Percentiles rank a stretch among this genome's conserved stretches.
Conservation (phyloP, 768 basidiomycete species). For the Royoungia palumana region DNA sequence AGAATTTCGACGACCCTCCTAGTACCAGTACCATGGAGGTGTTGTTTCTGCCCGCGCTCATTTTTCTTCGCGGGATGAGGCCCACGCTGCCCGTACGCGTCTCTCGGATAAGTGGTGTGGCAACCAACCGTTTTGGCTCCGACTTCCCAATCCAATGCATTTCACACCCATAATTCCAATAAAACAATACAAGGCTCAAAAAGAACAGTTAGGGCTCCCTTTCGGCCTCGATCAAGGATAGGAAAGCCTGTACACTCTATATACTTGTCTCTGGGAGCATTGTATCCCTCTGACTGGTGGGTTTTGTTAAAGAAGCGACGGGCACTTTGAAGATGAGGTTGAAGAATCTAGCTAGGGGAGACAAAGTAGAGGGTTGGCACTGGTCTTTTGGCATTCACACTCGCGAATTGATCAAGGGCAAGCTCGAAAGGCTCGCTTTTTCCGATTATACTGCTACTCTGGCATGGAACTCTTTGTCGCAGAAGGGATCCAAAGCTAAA, state of each 20-base stretch:
- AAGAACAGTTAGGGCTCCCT: constrained; percentile 44
- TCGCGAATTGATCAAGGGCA: constrained; percentile 42
- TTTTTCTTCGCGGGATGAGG: constrained; percentile 44
- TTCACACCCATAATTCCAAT: constrained; percentile 44
- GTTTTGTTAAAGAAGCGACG: constrained; percentile 45
- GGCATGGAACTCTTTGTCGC: too few relatives aligned
- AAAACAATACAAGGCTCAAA: constrained; percentile 48
- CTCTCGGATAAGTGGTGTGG: constrained; percentile 32
- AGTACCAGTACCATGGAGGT: constrained; percentile 20
- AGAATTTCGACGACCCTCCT: constrained; percentile 17
- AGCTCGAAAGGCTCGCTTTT: constrained; percentile 51
- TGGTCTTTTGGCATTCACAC: constrained; percentile 38
- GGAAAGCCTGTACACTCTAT: constrained; percentile 31
- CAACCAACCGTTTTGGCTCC: constrained; percentile 32
- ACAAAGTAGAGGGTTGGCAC: constrained; percentile 52
- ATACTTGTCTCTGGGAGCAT: constrained; percentile 16
- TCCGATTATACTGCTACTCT: too few relatives aligned
- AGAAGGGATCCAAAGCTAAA: too few relatives aligned
- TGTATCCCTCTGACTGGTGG: constrained; percentile 41
- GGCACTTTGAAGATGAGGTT: constrained; percentile 55
- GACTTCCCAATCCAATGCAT: constrained; percentile 43
- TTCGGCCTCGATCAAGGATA: constrained; percentile 27
- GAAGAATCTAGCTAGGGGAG: constrained; percentile 47
- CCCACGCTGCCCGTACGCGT: constrained; percentile 35
- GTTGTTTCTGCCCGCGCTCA: constrained; percentile 34